A percentile compares a stretch with the other conserved stretches of the same genome.
These are phyloP conservation scores for Platanus orientalis DNA, from an alignment of 164 flowering plant genomes.

Conservation along the genomic window DNA sequence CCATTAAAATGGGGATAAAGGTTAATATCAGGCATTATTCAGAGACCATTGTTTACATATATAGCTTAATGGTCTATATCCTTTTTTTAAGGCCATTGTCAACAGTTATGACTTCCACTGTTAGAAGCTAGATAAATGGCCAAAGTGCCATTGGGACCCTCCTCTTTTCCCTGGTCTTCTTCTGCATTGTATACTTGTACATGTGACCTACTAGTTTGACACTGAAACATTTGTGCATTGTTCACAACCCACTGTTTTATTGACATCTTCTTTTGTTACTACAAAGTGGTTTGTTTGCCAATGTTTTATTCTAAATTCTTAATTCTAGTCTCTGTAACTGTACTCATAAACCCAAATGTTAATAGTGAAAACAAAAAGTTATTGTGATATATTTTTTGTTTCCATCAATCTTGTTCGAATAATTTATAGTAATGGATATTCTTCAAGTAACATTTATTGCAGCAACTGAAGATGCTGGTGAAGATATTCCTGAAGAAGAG, in stretches of 20 bases:
- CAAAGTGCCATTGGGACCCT: background rate
- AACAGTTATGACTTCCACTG: no score
- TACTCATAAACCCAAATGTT: no score
- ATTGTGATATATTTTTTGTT: background rate
- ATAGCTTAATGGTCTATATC: no score
- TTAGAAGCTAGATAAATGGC: no score
- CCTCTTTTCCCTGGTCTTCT: background rate
- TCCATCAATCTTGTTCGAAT: background rate
- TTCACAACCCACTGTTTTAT: background rate
- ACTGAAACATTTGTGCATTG: background rate
- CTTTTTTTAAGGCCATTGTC: background rate
- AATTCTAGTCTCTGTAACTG: no score
- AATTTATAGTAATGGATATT: background rate
- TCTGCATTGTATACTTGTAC: background rate
- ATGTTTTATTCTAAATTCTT: no score
- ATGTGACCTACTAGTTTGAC: background rate
- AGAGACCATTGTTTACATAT: no score
- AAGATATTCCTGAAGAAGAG: constrained; percentile 85
- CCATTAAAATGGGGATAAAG: no score
- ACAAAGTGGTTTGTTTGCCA: no score
- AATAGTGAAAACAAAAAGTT: background rate
- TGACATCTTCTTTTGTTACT: no score
- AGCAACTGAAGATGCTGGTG: constrained; percentile 45
- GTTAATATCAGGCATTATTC: no score
- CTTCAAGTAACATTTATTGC: constrained; percentile 11